Evolutionary conservation across 2,329 filamentous ascomycete species (phyloP).

Genomic region (Pseudogymnoascus pannorum): DNA sequence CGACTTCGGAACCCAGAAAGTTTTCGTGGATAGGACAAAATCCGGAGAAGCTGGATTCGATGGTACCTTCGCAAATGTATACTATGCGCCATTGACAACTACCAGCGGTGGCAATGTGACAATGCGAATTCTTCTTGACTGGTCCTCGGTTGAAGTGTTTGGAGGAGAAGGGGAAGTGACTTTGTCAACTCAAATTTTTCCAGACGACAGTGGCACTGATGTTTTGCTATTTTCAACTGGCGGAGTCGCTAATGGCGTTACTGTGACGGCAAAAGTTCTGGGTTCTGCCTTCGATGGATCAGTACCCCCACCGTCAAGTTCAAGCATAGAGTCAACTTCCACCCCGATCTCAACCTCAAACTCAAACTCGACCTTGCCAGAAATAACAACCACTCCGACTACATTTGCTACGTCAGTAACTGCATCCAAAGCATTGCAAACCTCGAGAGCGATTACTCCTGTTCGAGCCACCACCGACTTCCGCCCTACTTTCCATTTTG

Average conservation of each 20-base stretch:
- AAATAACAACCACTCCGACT: background rate
- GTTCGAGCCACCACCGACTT: no score
- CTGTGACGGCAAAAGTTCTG: background rate
- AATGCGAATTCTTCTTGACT: conserved; percentile 8
- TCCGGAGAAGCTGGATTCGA: no score
- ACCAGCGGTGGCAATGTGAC: background rate
- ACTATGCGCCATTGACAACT: background rate
- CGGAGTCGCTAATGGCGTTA: background rate
- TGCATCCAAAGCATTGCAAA: no score
- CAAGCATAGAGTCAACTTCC: no score
- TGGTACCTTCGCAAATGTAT: background rate
- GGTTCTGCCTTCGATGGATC: background rate
- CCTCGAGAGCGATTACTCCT: no score
- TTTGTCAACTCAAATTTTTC: no score
- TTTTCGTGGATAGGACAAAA: conserved; percentile 6
- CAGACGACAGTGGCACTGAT: background rate
- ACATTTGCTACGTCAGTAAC: background rate
- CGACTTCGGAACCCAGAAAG: background rate
- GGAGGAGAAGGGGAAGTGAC: no score
- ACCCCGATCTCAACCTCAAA: no score
- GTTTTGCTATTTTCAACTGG: background rate
- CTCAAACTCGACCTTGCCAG: no score
- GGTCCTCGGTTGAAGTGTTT: no score
- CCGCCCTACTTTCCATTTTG: no score
- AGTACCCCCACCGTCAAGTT: background rate